phyloP scores from a whole-genome alignment of 176 grass and related monocot species.

The Echinochloa phyllopogon region DNA sequence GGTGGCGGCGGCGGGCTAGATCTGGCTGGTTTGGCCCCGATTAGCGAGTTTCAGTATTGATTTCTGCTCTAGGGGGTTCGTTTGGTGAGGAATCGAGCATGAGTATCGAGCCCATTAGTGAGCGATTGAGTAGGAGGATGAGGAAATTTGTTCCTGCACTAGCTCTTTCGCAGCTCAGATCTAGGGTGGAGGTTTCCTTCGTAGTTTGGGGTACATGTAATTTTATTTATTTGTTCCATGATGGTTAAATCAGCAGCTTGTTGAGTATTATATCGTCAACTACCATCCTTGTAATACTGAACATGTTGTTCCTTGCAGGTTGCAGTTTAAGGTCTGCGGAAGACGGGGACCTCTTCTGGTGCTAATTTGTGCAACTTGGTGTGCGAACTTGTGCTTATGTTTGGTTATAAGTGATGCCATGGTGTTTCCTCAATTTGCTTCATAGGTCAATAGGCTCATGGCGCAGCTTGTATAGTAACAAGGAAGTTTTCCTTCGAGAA shows the following conservation, averaged over 20 bases:
- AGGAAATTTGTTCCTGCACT: background rate
- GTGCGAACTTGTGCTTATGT: background rate
- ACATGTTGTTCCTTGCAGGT: background rate
- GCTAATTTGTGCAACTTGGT: conserved; percentile 53
- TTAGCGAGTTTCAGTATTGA: background rate
- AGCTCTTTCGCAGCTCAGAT: background rate
- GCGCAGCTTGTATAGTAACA: conserved; percentile 99
- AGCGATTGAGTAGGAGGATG: background rate
- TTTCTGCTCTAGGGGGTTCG: background rate
- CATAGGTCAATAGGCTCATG: conserved; percentile 97
- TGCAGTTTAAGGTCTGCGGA: conserved; percentile 28
- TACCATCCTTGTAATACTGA: background rate
- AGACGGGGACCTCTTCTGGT: conserved; percentile 83
- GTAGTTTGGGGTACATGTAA: background rate
- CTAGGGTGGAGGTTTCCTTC: background rate
- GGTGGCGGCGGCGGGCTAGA: background rate
- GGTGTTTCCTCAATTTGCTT: conserved; percentile 19
- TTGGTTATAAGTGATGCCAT: conserved; percentile 2
- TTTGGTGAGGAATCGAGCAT: conserved; percentile 15
- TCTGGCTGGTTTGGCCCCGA: background rate
- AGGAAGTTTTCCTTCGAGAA: conserved; percentile 97
- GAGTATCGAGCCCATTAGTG: conserved; percentile 58
- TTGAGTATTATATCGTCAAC: background rate
- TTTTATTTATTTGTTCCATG: background rate
- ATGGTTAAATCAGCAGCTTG: background rate